Evolutionary conservation across 2,329 filamentous ascomycete species (phyloP).

Genomic region (Elsinoe australis): DNA sequence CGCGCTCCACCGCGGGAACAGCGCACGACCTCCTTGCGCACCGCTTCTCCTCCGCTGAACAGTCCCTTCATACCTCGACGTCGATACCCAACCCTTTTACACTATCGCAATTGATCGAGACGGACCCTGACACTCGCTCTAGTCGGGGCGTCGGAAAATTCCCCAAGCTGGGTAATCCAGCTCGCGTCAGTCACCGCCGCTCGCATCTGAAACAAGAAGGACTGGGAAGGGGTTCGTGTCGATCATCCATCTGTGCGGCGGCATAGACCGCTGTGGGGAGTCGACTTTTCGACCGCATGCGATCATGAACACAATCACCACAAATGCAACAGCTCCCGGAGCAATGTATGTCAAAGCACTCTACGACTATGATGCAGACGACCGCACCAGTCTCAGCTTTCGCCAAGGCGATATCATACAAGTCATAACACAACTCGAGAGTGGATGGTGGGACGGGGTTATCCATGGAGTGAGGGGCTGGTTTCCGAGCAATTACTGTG

Average conservation of each 20-base stretch:
- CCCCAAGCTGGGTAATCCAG: slow-evolving; percentile 6
- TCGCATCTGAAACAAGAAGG: slow-evolving; percentile 12
- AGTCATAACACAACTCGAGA: slow-evolving; percentile 95
- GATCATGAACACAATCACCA: slow-evolving; percentile 46
- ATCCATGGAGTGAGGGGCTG: slow-evolving; percentile 94
- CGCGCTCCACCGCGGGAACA: slow-evolving; percentile 13
- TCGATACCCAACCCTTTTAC: not conserved
- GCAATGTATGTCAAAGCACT: slow-evolving; percentile 85
- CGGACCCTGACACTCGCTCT: not conserved
- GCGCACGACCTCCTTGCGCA: slow-evolving; percentile 15
- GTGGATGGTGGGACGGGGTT: slow-evolving; percentile 98
- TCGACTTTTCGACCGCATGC: slow-evolving; percentile 17
- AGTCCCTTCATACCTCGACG: not conserved
- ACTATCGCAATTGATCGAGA: not conserved
- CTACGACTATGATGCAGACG: slow-evolving; percentile 97
- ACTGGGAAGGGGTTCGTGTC: slow-evolving; percentile 6
- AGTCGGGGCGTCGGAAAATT: not conserved
- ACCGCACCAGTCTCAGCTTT: slow-evolving; percentile 93
- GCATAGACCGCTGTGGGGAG: slow-evolving; percentile 16
- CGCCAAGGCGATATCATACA: slow-evolving; percentile 95
- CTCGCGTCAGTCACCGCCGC: slow-evolving; percentile 5
- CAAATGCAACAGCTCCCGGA: slow-evolving; percentile 43
- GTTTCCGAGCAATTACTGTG: slow-evolving; percentile 99
- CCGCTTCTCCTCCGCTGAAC: slow-evolving; percentile 12
- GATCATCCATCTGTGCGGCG: slow-evolving; percentile 15